Evolutionary conservation across 257 asterid genomes (phyloP).

Genomic region (Verbascum thapsus): DNA sequence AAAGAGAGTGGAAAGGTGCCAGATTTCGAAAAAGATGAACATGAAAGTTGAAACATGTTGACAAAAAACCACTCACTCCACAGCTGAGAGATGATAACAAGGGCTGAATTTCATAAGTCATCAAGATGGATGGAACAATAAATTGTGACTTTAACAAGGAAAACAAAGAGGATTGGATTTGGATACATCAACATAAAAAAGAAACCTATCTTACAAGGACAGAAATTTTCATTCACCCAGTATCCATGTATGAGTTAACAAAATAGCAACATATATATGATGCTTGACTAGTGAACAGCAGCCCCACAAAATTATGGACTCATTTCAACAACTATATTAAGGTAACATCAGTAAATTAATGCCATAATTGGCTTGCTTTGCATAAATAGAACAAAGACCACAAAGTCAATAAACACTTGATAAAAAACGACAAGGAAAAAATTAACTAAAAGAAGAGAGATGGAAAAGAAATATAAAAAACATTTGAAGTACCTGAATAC

Average conservation of each 20-base stretch:
- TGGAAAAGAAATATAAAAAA: not conserved
- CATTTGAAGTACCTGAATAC: slow-evolving; percentile 68
- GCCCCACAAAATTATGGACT: slow-evolving; percentile 1
- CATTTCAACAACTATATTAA: not conserved
- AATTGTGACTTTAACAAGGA: not conserved
- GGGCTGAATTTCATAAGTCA: not conserved
- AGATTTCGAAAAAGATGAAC: slow-evolving; percentile 11
- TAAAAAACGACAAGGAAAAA: slow-evolving; percentile 4
- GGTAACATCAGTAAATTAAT: not conserved
- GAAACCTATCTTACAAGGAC: not conserved
- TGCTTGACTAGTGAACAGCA: not conserved
- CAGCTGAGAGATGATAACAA: slow-evolving; percentile 12
- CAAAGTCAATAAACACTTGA: not conserved
- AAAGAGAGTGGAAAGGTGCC: not conserved
- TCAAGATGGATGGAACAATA: not conserved
- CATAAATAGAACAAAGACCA: slow-evolving; percentile 5
- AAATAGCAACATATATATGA: not conserved
- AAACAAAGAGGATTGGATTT: not conserved
- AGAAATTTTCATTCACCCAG: slow-evolving; percentile 7
- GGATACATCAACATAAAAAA: slow-evolving; percentile 6
- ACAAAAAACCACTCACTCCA: not conserved
- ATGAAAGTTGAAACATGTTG: not conserved
- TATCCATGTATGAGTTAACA: not conserved
- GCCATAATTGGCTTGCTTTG: not conserved
- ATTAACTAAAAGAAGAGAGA: slow-evolving; percentile 10